phyloP scores from a whole-genome alignment of 768 basidiomycete species.

The Leucosporidium scottii region DNA sequence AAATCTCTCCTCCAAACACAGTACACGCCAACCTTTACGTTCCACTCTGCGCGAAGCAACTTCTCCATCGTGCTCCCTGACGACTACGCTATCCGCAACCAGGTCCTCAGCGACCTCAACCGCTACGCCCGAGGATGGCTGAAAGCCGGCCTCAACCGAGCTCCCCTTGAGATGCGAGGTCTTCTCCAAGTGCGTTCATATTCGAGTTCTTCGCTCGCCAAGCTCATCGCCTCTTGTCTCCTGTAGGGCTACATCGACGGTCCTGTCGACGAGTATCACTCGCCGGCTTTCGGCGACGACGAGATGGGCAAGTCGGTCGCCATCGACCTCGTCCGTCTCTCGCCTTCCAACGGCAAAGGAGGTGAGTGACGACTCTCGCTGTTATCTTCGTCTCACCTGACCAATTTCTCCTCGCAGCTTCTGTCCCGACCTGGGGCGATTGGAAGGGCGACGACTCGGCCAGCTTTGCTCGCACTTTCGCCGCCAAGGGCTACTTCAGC shows the following conservation, averaged over 20 bases:
- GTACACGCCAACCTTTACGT: constrained; percentile 84
- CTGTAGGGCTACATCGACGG: constrained; percentile 77
- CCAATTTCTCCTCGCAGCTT: constrained; percentile 42
- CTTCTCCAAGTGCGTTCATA: constrained; percentile 67
- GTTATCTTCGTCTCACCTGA: constrained; percentile 46
- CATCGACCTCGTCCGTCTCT: constrained; percentile 71
- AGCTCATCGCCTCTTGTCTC: not conserved
- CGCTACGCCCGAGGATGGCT: constrained; percentile 76
- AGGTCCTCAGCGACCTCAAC: constrained; percentile 69
- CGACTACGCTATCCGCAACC: constrained; percentile 73
- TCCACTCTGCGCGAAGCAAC: constrained; percentile 65
- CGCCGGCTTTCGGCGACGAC: constrained; percentile 62
- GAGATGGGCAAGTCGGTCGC: constrained; percentile 90
- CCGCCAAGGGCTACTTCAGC: constrained; percentile 75
- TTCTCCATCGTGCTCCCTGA: constrained; percentile 76
- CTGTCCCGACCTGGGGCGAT: constrained; percentile 43
- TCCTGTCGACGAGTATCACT: constrained; percentile 50
- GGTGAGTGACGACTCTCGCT: constrained; percentile 47
- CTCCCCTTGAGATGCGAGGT: constrained; percentile 85
- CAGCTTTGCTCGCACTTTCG: constrained; percentile 72
- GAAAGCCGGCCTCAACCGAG: constrained; percentile 71
- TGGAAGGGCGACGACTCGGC: constrained; percentile 78
- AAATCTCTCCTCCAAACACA: constrained; percentile 38
- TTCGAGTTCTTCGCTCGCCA: too few relatives aligned
- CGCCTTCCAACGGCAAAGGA: constrained; percentile 67